Conservation (phyloP, 106 monocot species). For the Dioscorea zingiberensis region DNA sequence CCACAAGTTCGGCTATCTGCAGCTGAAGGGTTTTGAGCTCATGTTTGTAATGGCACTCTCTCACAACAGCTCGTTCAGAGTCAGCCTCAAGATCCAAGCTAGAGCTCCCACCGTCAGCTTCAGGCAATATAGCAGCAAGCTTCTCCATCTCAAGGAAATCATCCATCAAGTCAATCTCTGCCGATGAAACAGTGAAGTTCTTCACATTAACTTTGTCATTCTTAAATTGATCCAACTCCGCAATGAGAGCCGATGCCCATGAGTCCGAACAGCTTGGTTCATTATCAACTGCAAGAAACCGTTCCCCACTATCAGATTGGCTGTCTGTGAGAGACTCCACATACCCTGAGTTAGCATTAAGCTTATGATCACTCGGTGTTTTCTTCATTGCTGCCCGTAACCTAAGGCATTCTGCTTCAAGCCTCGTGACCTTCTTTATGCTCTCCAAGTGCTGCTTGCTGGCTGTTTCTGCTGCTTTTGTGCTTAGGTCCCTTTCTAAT, state of each 20-base stretch:
- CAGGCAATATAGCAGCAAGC: conserved; percentile 18
- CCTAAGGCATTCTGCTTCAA: conserved; percentile 33
- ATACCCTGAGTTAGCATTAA: background rate
- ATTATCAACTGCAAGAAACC: conserved; percentile 11
- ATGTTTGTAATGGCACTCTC: background rate
- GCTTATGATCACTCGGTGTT: conserved; percentile 10
- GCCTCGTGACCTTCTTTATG: conserved; percentile 32
- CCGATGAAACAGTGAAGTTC: background rate
- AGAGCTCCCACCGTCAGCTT: conserved; percentile 2
- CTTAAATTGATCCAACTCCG: conserved; percentile 27
- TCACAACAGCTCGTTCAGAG: background rate
- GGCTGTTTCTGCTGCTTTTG: conserved; percentile 35
- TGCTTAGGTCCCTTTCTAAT: conserved; percentile 34
- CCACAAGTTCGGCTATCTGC: conserved; percentile 16
- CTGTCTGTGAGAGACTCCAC: conserved; percentile 29
- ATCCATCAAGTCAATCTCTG: conserved; percentile 34
- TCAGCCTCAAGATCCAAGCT: background rate
- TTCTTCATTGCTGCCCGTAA: conserved; percentile 15
- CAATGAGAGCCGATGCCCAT: conserved; percentile 28
- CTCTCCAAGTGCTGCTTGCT: conserved; percentile 42
- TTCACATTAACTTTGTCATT: conserved; percentile 5
- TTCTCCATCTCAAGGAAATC: conserved; percentile 50
- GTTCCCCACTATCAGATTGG: conserved; percentile 30
- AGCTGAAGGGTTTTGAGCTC: conserved; percentile 3
- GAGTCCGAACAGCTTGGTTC: conserved; percentile 19